Base-by-base conservation (phyloP, 2,329 filamentous ascomycete species). In the Neocatenulostroma microsporum region DNA sequence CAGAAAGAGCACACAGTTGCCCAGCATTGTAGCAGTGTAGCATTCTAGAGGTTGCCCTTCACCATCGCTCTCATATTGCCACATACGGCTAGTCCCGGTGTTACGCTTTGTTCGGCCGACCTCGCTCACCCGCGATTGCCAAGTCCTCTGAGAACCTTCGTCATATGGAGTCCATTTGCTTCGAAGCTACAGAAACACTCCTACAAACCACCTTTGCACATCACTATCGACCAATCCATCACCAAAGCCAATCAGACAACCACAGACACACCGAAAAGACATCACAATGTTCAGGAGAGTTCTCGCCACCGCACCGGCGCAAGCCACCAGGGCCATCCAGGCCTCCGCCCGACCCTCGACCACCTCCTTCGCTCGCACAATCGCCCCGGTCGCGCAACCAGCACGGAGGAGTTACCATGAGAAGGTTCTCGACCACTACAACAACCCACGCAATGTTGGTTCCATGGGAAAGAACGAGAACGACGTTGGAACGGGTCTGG, bases 401-500 rank as follows among this genome's bases (percentile, higher is more conserved):
- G 46, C 53, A 40, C 56, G 66, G 60, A 62, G 76, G 50, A 63
- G 63, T 46, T 81, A 80, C 58, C 77, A 81, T 55, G 77, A 80
- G 62, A 80, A 80, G 71, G 77, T 71, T 50, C 73, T 93, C 48
- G 85, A 93, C 62, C 85, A 89, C 66, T 89, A 89, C 68, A 83
- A 76, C 62, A 74, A 75, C 51, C 83, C 83, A 19, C 77, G 83
- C 47, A 87, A 87, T 67, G 82, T 86, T 42, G 83, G 83, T 19
- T 81, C 77, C 40, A 81, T 88, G 77, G 64, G 72, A 62, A 93
- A 93, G 72, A 76, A 76, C 45, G 85, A 91, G 49, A 62, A 66
- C 38, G 83, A 91, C 47, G 88, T 95, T 44, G 88, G 88, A 49
- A 94, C 88, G 13, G 88, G 88, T 28, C 82, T 95, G 36, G 88